phyloP scores from a whole-genome alignment of 2,329 filamentous ascomycete genomes.

The Polychaeton citri region DNA sequence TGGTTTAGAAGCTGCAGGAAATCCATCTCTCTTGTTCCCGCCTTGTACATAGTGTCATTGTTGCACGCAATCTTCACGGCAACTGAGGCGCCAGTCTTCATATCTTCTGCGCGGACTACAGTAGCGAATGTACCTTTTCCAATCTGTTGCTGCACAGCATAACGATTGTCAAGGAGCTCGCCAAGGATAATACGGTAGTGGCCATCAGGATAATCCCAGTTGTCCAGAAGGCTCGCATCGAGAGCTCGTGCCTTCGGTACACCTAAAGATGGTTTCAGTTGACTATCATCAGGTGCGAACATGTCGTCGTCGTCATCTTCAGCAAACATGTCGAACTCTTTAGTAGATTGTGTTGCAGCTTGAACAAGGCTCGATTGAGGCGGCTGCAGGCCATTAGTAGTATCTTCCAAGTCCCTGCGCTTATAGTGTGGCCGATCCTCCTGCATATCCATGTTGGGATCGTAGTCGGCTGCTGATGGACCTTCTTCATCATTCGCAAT shows the following conservation, averaged over 20 bases:
- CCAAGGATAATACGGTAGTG: constrained; percentile 93
- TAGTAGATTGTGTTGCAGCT: too few species aligned
- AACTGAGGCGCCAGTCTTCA: constrained; percentile 55
- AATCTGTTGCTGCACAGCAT: constrained; percentile 75
- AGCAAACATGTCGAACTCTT: constrained; percentile 51
- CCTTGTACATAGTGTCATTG: constrained; percentile 62
- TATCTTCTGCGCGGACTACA: constrained; percentile 78
- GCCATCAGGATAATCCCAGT: constrained; percentile 85
- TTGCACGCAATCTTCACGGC: constrained; percentile 97
- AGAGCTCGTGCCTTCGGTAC: constrained; percentile 38
- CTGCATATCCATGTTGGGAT: constrained; percentile 77
- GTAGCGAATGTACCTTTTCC: constrained; percentile 95
- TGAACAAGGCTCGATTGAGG: neutral
- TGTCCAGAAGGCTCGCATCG: constrained; percentile 69
- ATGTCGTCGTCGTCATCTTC: constrained; percentile 66
- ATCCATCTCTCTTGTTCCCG: constrained; percentile 85
- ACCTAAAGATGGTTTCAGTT: constrained; percentile 19
- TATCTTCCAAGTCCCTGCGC: constrained; percentile 8
- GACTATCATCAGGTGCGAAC: constrained; percentile 54
- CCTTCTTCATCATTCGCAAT: constrained; percentile 45
- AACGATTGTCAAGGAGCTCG: constrained; percentile 77
- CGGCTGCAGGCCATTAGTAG: constrained; percentile 4
- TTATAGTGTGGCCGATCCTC: constrained; percentile 45
- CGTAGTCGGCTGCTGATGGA: constrained; percentile 85
- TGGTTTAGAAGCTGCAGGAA: constrained; percentile 80